These are phyloP conservation scores for Vitis riparia DNA, from an alignment of 164 flowering plant species.

Conservation along the genomic window DNA sequence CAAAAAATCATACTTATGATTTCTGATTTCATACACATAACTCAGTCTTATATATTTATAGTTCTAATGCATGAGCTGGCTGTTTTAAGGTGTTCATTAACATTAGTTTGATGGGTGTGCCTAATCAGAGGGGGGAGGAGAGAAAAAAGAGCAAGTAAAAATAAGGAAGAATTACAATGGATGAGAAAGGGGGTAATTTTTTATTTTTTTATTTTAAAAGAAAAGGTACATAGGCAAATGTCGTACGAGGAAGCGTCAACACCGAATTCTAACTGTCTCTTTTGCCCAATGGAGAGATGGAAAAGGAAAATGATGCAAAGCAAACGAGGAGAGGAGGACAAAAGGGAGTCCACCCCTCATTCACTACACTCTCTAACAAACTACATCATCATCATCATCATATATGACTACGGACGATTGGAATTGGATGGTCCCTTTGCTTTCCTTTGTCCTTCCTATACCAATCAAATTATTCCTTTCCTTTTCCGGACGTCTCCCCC, in stretches of 20 bases:
- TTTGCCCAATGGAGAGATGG: constrained; percentile 24
- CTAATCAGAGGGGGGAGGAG: neutral
- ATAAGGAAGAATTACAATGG: neutral
- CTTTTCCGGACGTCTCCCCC: constrained; percentile 24
- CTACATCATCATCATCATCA: neutral
- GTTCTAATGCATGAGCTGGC: too few relatives aligned
- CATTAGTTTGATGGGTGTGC: too few relatives aligned
- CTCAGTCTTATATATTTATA: too few relatives aligned
- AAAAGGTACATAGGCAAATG: neutral
- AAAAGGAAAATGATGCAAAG: constrained; percentile 29
- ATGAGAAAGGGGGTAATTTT: neutral
- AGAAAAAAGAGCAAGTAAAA: neutral
- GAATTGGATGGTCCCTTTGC: constrained; percentile 14
- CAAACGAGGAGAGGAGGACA: constrained; percentile 12
- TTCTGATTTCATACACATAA: too few relatives aligned
- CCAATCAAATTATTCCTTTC: constrained; percentile 26
- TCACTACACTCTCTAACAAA: neutral
- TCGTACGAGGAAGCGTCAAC: constrained; percentile 51
- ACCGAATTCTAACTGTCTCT: constrained; percentile 23
- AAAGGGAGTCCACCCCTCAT: neutral
- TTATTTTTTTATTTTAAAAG: neutral
- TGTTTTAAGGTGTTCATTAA: too few relatives aligned
- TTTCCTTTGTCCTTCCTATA: constrained; percentile 16
- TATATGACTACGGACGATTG: neutral
- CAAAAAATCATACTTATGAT: too few relatives aligned